Percentiles rank a stretch among this genome's conserved stretches.
phyloP scores from a whole-genome alignment of 768 basidiomycete species.

The Stropharia rugosoannulata region DNA sequence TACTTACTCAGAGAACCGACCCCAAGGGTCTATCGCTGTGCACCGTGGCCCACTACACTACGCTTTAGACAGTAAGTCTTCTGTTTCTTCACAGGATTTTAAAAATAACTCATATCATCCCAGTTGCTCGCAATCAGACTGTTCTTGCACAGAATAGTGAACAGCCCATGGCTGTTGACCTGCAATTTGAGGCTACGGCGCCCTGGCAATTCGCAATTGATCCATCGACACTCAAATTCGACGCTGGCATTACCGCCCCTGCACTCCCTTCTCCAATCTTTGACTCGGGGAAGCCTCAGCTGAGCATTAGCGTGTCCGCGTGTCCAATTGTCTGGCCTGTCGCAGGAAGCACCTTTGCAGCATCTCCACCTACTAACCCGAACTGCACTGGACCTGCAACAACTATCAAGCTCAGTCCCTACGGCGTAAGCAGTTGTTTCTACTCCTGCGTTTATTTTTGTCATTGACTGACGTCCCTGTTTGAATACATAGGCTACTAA shows the following conservation, averaged over 20 bases:
- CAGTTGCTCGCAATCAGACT: constrained; percentile 33
- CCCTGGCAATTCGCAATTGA: constrained; percentile 58
- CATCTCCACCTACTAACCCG: constrained; percentile 43
- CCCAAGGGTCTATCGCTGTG: constrained; percentile 50
- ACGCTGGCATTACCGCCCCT: constrained; percentile 26
- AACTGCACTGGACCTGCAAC: constrained; percentile 39
- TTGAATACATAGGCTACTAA: constrained; percentile 29
- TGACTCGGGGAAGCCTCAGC: constrained; percentile 46
- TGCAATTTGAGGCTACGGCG: constrained; percentile 46
- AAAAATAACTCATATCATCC: background rate
- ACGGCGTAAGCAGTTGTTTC: constrained; percentile 38
- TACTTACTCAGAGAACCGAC: constrained; percentile 39
- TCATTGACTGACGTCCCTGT: background rate
- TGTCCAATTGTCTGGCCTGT: constrained; percentile 47
- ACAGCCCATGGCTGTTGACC: constrained; percentile 45
- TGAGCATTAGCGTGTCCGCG: constrained; percentile 48
- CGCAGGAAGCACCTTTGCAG: constrained; percentile 49
- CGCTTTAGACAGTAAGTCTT: constrained; percentile 46
- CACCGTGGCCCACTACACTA: constrained; percentile 56
- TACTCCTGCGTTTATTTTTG: background rate
- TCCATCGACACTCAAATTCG: constrained; percentile 40
- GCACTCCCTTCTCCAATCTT: constrained; percentile 46
- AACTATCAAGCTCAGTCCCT: constrained; percentile 46
- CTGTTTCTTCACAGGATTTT: background rate
- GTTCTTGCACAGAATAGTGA: constrained; percentile 41